Evolutionary conservation across 208 protist genomes (phyloP).

Genomic region (Acanthamoeba polyphaga): DNA sequence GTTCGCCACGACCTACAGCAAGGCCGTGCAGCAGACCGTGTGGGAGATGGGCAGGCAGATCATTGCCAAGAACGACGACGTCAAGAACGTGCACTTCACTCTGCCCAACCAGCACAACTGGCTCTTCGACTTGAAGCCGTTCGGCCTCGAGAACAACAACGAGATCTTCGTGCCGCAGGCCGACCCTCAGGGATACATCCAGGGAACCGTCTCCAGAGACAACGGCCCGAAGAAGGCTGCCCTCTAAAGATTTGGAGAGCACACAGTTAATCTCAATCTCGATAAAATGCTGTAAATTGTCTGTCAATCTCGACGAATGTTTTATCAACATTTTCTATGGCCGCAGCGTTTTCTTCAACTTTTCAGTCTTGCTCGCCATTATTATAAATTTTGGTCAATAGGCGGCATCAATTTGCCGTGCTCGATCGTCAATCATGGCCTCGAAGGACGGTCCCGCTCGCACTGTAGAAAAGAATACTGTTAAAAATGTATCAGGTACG

Average conservation of each 20-base stretch:
- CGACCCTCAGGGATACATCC: constrained; percentile 84
- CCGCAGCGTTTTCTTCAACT: no score
- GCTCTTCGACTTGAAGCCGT: constrained; percentile 76
- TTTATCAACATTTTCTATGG: no score
- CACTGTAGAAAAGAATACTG: constrained; percentile 18
- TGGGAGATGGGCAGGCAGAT: constrained; percentile 70
- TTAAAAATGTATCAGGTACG: constrained; percentile 32
- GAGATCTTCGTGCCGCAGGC: constrained; percentile 82
- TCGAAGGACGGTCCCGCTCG: not conserved
- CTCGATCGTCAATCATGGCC: not conserved
- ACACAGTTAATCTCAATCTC: no score
- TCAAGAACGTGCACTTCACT: constrained; percentile 73
- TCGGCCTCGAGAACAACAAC: constrained; percentile 80
- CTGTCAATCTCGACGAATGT: no score
- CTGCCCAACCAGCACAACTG: constrained; percentile 83
- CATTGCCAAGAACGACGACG: constrained; percentile 39
- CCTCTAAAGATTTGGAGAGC: no score
- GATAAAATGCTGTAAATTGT: no score
- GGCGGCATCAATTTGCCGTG: not conserved
- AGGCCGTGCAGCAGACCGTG: constrained; percentile 85
- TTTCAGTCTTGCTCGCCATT: not conserved
- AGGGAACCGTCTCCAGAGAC: constrained; percentile 79
- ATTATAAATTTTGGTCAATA: not conserved
- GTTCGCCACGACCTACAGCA: constrained; percentile 75
- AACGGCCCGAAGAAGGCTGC: constrained; percentile 6